Evolutionary conservation across 2,329 filamentous ascomycete genomes (phyloP).

Genomic region (Mariannaea elegans): DNA sequence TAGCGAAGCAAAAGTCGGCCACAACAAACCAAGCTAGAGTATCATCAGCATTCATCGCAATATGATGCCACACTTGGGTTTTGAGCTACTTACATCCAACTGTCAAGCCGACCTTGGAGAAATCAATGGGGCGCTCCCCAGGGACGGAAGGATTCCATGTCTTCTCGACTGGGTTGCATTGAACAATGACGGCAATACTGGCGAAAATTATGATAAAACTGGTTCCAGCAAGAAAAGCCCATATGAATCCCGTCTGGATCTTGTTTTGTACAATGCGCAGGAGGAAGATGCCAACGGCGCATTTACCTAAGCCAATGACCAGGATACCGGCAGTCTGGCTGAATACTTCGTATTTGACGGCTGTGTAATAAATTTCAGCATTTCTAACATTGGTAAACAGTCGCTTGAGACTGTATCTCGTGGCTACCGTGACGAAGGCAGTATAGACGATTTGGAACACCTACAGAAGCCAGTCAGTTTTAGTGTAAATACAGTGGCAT

Average conservation of each 20-base stretch:
- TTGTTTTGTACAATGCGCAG: conserved; percentile 19
- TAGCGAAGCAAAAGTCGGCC: conserved; percentile 26
- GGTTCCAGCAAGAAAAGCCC: conserved; percentile 8
- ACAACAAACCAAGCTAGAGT: conserved; percentile 20
- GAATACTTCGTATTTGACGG: conserved; percentile 17
- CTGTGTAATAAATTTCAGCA: conserved; percentile 14
- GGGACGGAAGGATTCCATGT: conserved; percentile 21
- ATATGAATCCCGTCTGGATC: conserved; percentile 19
- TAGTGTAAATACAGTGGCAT: fast-evolving
- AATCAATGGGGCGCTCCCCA: conserved; percentile 26
- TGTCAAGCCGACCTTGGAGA: conserved; percentile 28
- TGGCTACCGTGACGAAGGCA: conserved; percentile 18
- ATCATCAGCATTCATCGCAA: not conserved
- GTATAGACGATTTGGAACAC: conserved; percentile 23
- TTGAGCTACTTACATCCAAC: conserved; percentile 21
- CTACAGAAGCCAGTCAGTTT: conserved; percentile 4
- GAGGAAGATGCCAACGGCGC: conserved; percentile 21
- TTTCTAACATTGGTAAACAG: conserved; percentile 12
- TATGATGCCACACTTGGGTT: fast-evolving
- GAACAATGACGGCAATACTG: conserved; percentile 13
- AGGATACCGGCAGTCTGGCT: conserved; percentile 11
- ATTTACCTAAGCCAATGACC: conserved; percentile 20
- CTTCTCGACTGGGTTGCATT: conserved; percentile 20
- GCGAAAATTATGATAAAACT: conserved; percentile 14
- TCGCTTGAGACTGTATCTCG: conserved; percentile 16